phyloP scores from a whole-genome alignment of 805 yeast species.

The Teunomyces pallodes region DNA sequence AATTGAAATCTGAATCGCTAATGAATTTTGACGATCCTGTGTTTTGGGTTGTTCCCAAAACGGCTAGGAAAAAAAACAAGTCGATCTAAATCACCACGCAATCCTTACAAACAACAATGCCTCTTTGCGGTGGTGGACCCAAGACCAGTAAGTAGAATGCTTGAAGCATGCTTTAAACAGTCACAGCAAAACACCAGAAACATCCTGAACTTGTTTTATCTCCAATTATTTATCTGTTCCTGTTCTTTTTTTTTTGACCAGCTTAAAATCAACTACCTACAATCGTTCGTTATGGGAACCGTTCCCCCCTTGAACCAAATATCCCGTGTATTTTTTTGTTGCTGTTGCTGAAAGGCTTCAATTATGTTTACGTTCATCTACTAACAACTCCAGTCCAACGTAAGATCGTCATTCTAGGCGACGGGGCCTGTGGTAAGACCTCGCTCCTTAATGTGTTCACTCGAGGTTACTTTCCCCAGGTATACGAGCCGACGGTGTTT shows the following conservation, averaged over 20 bases:
- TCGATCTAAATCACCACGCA: background rate
- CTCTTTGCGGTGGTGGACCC: slow-evolving; percentile 42
- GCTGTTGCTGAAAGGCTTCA: too few relatives aligned
- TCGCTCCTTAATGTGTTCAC: slow-evolving; percentile 93
- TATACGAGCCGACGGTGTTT: slow-evolving; percentile 96
- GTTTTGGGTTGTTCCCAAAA: slow-evolving; percentile 1
- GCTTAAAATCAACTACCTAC: too few relatives aligned
- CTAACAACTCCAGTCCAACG: slow-evolving; percentile 57
- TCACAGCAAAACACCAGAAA: background rate
- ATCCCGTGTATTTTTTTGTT: too few relatives aligned
- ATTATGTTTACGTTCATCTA: background rate
- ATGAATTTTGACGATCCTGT: background rate
- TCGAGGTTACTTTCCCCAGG: slow-evolving; percentile 96
- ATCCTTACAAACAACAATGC: slow-evolving; percentile 21
- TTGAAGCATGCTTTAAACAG: background rate
- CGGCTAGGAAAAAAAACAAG: background rate
- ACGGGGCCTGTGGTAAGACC: slow-evolving; percentile 99
- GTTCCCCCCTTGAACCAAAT: too few relatives aligned
- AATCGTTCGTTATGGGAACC: too few relatives aligned
- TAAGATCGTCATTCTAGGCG: slow-evolving; percentile 91
- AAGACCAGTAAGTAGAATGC: slow-evolving; percentile 38
- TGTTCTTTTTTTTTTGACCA: too few relatives aligned
- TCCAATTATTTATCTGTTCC: too few relatives aligned
- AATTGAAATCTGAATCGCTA: too few relatives aligned
- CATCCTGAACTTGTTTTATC: background rate